Conservation (phyloP, 805 yeast species). For the Lipomyces spencermartinsiae region DNA sequence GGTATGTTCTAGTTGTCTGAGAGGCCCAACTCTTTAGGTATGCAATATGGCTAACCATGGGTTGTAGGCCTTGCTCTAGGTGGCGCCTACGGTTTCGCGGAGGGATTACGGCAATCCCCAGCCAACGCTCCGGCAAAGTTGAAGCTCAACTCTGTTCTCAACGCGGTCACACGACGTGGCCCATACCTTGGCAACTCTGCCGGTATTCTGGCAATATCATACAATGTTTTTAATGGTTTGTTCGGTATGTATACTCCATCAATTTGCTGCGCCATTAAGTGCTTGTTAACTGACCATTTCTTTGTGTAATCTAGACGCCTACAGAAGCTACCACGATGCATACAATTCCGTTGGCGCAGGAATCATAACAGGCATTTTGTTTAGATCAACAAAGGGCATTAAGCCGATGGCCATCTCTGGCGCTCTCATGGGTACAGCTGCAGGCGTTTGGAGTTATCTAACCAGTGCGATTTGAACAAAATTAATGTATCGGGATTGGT, state of each 20-base stretch:
- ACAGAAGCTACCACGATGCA: slow-evolving; percentile 90
- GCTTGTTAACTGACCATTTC: background rate
- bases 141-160: slow-evolving; percentile 85
- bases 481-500: background rate
- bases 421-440: slow-evolving; percentile 48
- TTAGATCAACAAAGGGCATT: slow-evolving; percentile 82
- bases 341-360: slow-evolving; percentile 86
- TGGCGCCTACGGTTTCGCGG: slow-evolving; percentile 85
- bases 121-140: slow-evolving; percentile 77
- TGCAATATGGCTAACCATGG: background rate
- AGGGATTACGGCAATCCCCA: slow-evolving; percentile 82
- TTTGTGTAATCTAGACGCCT: slow-evolving; percentile 59
- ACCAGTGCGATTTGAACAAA: slow-evolving; percentile 18
- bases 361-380: slow-evolving; percentile 88
- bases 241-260: slow-evolving; percentile 22
- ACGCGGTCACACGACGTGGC: slow-evolving; percentile 92
- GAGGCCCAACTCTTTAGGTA: background rate
- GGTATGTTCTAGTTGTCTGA: slow-evolving; percentile 35
- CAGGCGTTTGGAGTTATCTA: slow-evolving; percentile 31
- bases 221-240: slow-evolving; percentile 81
- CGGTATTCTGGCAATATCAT: slow-evolving; percentile 89
- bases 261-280: background rate
- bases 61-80: slow-evolving; percentile 77
- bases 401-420: slow-evolving; percentile 89
- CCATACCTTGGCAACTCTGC: slow-evolving; percentile 95